These are phyloP conservation scores for Apium graveolens DNA, from an alignment of 129 eudicot species.

Conservation along the genomic window DNA sequence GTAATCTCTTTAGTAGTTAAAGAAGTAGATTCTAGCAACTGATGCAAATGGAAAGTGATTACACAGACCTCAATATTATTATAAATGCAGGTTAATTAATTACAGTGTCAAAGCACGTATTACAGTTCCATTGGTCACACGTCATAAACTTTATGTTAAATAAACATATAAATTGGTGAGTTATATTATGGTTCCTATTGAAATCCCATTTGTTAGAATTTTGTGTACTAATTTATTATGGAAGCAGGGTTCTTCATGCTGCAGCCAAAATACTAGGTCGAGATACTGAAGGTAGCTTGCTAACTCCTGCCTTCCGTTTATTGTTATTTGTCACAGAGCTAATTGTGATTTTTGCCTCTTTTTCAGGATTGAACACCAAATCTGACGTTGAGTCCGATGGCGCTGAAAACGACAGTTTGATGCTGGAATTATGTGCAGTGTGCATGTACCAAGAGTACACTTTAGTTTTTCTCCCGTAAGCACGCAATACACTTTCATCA, in stretches of 20 bases:
- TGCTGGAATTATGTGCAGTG: conserved; percentile 94
- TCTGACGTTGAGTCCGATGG: conserved; percentile 51
- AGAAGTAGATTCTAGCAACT: neutral
- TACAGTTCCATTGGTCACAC: neutral
- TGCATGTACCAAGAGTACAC: conserved; percentile 91
- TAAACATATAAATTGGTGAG: too few relatives aligned
- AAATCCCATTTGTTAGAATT: neutral
- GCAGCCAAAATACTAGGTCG: conserved; percentile 68
- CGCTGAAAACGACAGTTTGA: conserved; percentile 36
- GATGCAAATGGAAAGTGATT: neutral
- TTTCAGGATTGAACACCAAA: conserved; percentile 35
- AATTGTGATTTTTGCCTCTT: neutral
- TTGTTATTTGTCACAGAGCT: conserved; percentile 1
- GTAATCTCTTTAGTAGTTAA: neutral
- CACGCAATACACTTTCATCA: neutral
- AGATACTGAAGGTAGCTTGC: conserved; percentile 52
- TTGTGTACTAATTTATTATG: neutral
- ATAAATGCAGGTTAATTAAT: neutral
- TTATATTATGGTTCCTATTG: too few relatives aligned
- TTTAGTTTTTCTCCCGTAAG: conserved; percentile 98
- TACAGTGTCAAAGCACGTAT: neutral
- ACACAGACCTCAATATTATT: neutral
- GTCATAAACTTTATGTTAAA: neutral
- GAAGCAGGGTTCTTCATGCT: conserved; percentile 83
- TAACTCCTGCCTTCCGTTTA: neutral